Conservation (phyloP, 2,329 filamentous ascomycete species). For the Ceratocystis variospora region DNA sequence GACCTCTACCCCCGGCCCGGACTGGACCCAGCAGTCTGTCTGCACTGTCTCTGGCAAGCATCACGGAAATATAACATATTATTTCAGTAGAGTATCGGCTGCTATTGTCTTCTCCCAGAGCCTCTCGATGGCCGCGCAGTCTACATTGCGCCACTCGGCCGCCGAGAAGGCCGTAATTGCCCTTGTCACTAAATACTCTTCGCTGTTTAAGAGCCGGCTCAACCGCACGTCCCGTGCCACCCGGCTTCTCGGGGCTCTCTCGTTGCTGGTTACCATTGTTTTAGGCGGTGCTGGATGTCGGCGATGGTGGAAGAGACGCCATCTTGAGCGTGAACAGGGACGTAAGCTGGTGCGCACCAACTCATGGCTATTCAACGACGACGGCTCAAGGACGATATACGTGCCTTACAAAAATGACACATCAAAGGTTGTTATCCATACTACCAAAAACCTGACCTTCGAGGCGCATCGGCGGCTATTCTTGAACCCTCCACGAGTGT, state of each 20-base stretch:
- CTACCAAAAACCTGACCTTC: constrained; percentile 85
- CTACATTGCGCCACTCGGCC: constrained; percentile 55
- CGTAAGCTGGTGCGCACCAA: constrained; percentile 73
- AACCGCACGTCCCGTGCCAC: constrained; percentile 54
- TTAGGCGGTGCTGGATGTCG: constrained; percentile 65
- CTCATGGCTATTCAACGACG: constrained; percentile 84
- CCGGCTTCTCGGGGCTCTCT: constrained; percentile 61
- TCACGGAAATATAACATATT: background rate
- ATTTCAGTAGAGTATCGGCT: background rate
- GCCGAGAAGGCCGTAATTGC: constrained; percentile 53
- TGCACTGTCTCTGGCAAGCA: background rate
- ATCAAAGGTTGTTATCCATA: constrained; percentile 79
- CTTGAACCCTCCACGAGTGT: constrained; percentile 74
- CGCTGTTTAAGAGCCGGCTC: constrained; percentile 40
- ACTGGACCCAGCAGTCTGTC: background rate
- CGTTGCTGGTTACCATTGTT: constrained; percentile 65
- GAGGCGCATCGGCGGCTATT: constrained; percentile 91
- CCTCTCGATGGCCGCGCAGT: constrained; percentile 65
- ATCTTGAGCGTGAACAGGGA: constrained; percentile 70
- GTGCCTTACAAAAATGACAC: constrained; percentile 82
- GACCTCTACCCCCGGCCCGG: background rate
- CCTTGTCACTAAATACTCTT: constrained; percentile 47
- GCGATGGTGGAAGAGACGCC: constrained; percentile 58
- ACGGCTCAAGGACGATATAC: constrained; percentile 87
- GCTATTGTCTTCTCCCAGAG: background rate